These are phyloP conservation scores for Papiliotrema flavescens DNA, from an alignment of 1,284 basidiomycete species.

Conservation along the genomic window DNA sequence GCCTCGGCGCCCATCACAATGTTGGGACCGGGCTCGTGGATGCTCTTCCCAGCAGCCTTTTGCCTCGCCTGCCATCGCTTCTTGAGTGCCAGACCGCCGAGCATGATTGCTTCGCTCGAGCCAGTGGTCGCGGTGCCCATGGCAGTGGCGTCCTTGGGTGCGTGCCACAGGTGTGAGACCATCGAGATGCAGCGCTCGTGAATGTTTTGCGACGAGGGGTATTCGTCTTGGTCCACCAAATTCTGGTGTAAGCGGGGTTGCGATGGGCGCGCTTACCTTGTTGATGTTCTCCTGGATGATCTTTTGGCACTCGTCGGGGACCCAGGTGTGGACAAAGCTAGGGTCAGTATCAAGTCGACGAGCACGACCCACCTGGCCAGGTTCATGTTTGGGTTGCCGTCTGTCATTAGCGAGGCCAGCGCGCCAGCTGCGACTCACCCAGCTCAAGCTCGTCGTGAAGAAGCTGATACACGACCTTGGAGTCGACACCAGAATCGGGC, in stretches of 20 bases:
- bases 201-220: slow-evolving; percentile 70
- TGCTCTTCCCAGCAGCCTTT: slow-evolving; percentile 79
- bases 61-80: slow-evolving; percentile 86
- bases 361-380: slow-evolving; percentile 56
- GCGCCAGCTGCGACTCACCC: slow-evolving; percentile 14
- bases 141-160: slow-evolving; percentile 65
- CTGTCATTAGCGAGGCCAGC: slow-evolving; percentile 36
- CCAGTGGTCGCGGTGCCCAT: slow-evolving; percentile 92
- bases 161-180: slow-evolving; percentile 90
- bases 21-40: slow-evolving; percentile 70
- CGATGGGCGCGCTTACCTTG: slow-evolving; percentile 51
- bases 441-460: slow-evolving; percentile 79
- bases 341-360: background rate
- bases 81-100: slow-evolving; percentile 93
- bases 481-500: slow-evolving; percentile 47
- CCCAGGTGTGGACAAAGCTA: slow-evolving; percentile 69
- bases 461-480: slow-evolving; percentile 64
- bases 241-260: slow-evolving; percentile 51
- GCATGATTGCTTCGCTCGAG: slow-evolving; percentile 85
- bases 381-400: slow-evolving; percentile 74
- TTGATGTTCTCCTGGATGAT: slow-evolving; percentile 78
- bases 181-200: slow-evolving; percentile 79
- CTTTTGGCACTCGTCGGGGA: slow-evolving; percentile 63
- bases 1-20: slow-evolving; percentile 65
- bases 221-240: slow-evolving; percentile 87